These are phyloP conservation scores for Colletotrichum horii DNA, from an alignment of 2,329 filamentous ascomycete genomes.

Conservation along the genomic window DNA sequence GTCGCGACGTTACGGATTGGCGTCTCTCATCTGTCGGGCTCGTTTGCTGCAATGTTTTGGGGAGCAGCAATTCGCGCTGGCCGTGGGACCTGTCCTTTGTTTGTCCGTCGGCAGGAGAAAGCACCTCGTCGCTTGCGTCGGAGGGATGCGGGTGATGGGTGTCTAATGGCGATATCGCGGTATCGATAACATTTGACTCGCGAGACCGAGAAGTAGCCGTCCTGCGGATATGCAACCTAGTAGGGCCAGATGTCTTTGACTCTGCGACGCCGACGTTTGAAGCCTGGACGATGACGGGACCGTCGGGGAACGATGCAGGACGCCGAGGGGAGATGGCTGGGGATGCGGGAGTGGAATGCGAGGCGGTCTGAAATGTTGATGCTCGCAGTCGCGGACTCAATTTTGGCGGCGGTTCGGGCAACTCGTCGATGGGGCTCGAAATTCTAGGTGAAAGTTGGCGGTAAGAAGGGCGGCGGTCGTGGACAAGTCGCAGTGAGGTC, in stretches of 20 bases:
- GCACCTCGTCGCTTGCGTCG: conserved; percentile 27
- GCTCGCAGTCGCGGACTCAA: conserved; percentile 33
- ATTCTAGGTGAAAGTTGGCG: conserved; percentile 23
- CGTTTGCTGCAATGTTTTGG: conserved; percentile 43
- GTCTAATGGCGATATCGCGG: conserved; percentile 33
- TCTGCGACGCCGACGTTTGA: conserved; percentile 14
- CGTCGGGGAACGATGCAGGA: conserved; percentile 41
- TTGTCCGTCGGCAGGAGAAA: conserved; percentile 30
- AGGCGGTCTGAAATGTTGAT: conserved; percentile 40
- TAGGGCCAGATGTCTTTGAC: conserved; percentile 29
- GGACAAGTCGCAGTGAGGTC: conserved; percentile 4
- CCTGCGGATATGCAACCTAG: conserved; percentile 41
- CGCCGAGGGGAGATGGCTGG: conserved; percentile 30
- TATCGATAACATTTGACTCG: conserved; percentile 39
- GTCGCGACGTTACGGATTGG: conserved; percentile 42
- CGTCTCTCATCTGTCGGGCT: conserved; percentile 55
- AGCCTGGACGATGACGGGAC: conserved; percentile 24
- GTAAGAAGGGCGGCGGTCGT: conserved; percentile 11
- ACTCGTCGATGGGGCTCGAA: conserved; percentile 16
- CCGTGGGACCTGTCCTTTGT: conserved; percentile 42
- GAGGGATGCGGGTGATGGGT: conserved; percentile 36
- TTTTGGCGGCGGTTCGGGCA: conserved; percentile 23
- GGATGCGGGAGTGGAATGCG: conserved; percentile 26
- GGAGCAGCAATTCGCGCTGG: conserved; percentile 53
- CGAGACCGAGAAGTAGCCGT: conserved; percentile 42